Base-by-base conservation (phyloP, 1,284 basidiomycete species). In the Boletus sp. region DNA sequence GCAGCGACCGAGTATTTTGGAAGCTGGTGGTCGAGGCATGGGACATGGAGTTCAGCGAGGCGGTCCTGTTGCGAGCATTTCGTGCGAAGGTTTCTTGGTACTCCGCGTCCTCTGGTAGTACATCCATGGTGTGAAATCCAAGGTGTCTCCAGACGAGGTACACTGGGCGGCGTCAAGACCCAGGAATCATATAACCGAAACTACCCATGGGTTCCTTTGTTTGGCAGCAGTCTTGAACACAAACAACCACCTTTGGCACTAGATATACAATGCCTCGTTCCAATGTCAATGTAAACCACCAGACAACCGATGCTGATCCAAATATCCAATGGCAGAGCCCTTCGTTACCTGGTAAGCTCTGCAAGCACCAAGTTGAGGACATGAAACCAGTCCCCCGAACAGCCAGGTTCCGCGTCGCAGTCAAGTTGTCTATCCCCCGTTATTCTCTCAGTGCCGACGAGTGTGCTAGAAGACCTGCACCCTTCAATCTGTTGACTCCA, bases 371-470 rank as follows among this genome's bases (percentile, higher is more conserved):
- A 17, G 37, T 30, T 9, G 6, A 38, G n/a, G 35, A 23, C 27
- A 4, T 8, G 43, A 54, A 55, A 25, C 58, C 58, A 10, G 59
- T 62, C 21, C 73, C 71, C 21, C 73, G 68, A 11, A 75, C 76
- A 33, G 64, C 76, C 53, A 65, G 67, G 63, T 72, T 76, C 62
- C 53, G 66, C 48, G 69, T 74, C 13, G 67, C 64, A 16, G 73
- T 67, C 10, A 74, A 74, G 56, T 50, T 74, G 19, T 70, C 72
- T 0, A 30, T 68, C 17, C 66, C 63, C 9, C n/a, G n/a, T n/a
- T n/a, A n/a, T n/a, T n/a, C n/a, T n/a, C n/a, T n/a, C n/a, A n/a
- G n/a, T n/a, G n/a, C n/a, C n/a, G n/a, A n/a, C n/a, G n/a, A n/a
- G n/a, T n/a, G n/a, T n/a, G n/a, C n/a, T n/a, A n/a, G n/a, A n/a